Base-by-base conservation (phyloP, 495 filamentous ascomycete species). In the Niebla homalea region DNA sequence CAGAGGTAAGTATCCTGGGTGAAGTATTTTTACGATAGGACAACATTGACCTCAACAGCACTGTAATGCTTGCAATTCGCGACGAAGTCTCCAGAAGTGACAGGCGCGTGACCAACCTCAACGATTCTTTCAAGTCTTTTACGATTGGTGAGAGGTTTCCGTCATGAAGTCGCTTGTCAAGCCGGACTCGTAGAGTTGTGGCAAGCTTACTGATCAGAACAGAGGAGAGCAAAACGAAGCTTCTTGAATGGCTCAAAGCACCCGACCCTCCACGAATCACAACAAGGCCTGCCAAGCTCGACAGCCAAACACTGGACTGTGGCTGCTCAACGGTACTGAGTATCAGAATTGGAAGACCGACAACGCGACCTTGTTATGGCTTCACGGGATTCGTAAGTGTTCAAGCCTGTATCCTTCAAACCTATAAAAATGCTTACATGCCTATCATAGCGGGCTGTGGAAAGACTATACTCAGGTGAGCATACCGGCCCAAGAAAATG, bases 381-480 rank as follows among this genome's bases (percentile, higher is more conserved):
- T 51, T 7, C 21, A 51, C 43, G 50, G 11, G 46, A 46, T 12
- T 22, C 50, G 29, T 32, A 32, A 32, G 29, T 32, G 14, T 32
- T 1, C 8, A 3, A 32, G 7, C 29, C 29, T 32, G 29, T 1
- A 32, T 32, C 5, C 29, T 32, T 32, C 29, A 32, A 1, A 12
- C 8, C 29, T 12, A 11, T 7, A 32, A 32, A 1, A 32, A 32
- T 5, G 10, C 29, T 10, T 12, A 32, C 29, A 32, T 32, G 3
- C 0, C 14, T 7, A 12, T 32, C 7, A 32, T 12, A 32, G 29
- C 29, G 15, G 50, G 50, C 0, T 52, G 43, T 41, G 50, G 43
- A 6, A 52, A 52, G n/a, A 52, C 50, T 1, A 20, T 52, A 6
- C 22, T 52, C 29, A 32, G 29, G 29, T 32, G 29, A 32, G 29